Percentiles rank a stretch among this genome's conserved stretches.
Conservation (phyloP, 345 rosid species). For the Eucalyptus erythrocorys region DNA sequence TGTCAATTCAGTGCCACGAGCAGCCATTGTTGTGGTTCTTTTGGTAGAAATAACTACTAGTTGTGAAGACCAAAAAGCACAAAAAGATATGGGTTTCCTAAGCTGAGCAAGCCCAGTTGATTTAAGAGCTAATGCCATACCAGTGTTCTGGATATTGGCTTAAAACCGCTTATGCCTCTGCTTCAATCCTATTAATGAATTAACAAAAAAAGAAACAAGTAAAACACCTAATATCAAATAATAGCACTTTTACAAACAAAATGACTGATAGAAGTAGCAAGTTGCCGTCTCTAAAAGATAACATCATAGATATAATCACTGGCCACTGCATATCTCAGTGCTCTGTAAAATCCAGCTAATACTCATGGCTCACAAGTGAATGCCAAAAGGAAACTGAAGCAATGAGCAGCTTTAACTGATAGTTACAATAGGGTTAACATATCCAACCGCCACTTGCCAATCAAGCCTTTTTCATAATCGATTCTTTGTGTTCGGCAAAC, state of each 20-base stretch:
- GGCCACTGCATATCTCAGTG: neutral
- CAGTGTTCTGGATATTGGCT: neutral
- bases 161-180: neutral
- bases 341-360: neutral
- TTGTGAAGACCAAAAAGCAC: neutral
- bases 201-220: neutral
- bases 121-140: neutral
- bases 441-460: neutral
- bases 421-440: neutral
- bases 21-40: neutral
- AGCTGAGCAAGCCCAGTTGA: neutral
- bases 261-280: neutral
- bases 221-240: neutral
- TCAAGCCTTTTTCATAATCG: neutral
- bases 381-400: neutral
- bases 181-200: neutral
- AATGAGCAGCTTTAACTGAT: neutral
- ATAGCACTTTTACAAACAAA: neutral
- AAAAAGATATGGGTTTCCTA: neutral
- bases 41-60: neutral
- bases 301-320: neutral
- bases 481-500: neutral
- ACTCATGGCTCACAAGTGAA: neutral
- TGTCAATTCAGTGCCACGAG: neutral
- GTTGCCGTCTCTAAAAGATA: neutral